Base-by-base conservation (phyloP, 768 basidiomycete species). In the Trametes gibbosa region DNA sequence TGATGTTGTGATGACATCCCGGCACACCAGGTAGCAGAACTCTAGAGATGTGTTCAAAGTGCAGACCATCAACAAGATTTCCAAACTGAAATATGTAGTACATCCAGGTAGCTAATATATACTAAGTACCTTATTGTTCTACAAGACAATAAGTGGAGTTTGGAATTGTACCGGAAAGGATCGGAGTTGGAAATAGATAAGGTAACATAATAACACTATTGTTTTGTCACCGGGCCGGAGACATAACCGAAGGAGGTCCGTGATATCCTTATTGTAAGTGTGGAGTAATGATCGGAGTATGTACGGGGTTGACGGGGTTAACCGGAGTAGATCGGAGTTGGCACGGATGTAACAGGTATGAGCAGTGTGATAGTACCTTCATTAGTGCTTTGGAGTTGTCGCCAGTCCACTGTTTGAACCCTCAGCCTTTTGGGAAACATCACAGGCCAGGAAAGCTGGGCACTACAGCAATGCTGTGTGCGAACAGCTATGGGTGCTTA, bases 361-460 rank as follows among this genome's bases (percentile, higher is more conserved):
- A 35, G 34, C 7, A 7, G 34, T 6, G 34, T 35, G 34, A 35
- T 35, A 7, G 7, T 35, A 68, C 69, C 63, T 70, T 70, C 67
- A 70, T 70, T 12, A 70, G 42, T 1, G 60, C 69, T 39, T 69
- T 69, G 0, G 66, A 69, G 45, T 70, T 67, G 40, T 70, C 62
- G 2, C 66, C 69, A 2, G 67, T 69, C 68, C 68, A 69, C 25
- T 68, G 68, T 32, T 68, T 68, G 63, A 68, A 69, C 25, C 54
- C 52, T 9, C 68, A 54, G 0, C 68, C 68, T 23, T 69, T 39
- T 2, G 51, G 61, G 48, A 69, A 69, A 17, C 51, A 45, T 1
- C 65, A 50, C 10, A 69, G 54, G 0, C 62, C 65, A 0, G 65
- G 43, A 45, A 66, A 69, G 14, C 59, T 56, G 1, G 67, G 67